A percentile compares a stretch with the other conserved stretches of the same genome.
Evolutionary conservation across 192 early-diverging fungal species (phyloP).

Genomic region (Dimargaris cristalligena): DNA sequence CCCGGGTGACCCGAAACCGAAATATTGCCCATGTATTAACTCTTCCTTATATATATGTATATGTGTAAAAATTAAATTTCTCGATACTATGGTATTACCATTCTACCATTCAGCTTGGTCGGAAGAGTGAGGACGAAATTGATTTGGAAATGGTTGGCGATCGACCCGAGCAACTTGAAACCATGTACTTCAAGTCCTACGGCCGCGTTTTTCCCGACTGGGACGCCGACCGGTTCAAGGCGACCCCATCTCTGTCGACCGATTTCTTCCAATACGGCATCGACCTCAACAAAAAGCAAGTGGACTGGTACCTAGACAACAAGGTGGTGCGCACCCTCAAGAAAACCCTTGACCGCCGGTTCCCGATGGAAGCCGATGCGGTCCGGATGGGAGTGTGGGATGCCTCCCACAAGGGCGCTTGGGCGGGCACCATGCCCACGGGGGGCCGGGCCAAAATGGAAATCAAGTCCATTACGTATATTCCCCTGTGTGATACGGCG

Average conservation of each 20-base stretch:
- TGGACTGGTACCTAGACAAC: background rate
- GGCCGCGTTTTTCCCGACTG: background rate
- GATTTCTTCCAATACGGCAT: background rate
- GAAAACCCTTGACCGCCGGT: background rate
- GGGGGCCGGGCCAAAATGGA: background rate
- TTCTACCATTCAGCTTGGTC: background rate
- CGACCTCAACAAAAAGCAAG: background rate
- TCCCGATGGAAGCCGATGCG: background rate
- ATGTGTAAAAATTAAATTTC: no score
- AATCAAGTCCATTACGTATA: background rate
- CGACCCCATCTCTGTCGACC: background rate
- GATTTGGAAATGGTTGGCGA: background rate
- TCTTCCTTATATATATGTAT: no score
- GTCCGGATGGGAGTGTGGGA: background rate
- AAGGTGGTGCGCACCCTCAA: background rate
- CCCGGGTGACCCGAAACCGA: no score
- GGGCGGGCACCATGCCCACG: background rate
- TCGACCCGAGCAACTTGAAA: background rate
- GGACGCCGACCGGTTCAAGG: background rate
- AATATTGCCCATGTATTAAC: no score
- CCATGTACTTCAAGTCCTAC: background rate
- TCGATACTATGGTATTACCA: no score
- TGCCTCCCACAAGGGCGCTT: background rate
- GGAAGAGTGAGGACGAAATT: slow-evolving; percentile 3
- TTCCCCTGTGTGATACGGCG: background rate